These are phyloP conservation scores for Physcia stellaris DNA, from an alignment of 495 filamentous ascomycete species.

Conservation along the genomic window DNA sequence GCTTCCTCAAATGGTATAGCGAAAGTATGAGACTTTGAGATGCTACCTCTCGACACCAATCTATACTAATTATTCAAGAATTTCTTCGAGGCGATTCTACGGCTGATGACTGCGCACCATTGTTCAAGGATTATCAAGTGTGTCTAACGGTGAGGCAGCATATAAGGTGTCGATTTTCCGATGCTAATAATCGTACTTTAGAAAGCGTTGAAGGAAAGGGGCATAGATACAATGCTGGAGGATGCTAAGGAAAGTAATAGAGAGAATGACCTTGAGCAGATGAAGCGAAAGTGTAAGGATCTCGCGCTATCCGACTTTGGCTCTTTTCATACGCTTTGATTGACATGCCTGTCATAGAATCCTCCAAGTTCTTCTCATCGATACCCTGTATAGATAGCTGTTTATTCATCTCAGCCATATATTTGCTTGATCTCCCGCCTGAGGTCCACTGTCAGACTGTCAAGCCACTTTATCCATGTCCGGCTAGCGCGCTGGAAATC, in stretches of 20 bases:
- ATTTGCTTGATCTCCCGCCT: too few species aligned
- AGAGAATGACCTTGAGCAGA: constrained; percentile 62
- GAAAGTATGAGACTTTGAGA: too few species aligned
- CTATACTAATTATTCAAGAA: constrained; percentile 41
- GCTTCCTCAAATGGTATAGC: constrained; percentile 93
- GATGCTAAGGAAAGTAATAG: constrained; percentile 71
- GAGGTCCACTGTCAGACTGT: too few species aligned
- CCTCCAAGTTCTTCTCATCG: too few species aligned
- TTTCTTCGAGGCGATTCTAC: constrained; percentile 70
- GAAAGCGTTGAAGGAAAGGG: constrained; percentile 69
- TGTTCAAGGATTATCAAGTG: constrained; percentile 75
- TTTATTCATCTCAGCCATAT: too few species aligned
- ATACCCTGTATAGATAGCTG: too few species aligned
- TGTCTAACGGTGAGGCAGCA: constrained; percentile 58
- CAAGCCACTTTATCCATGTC: too few species aligned
- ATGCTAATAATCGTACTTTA: constrained; percentile 19
- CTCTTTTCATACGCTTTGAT: too few species aligned
- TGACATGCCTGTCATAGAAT: too few species aligned
- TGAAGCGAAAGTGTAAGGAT: constrained; percentile 36
- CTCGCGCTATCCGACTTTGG: too few species aligned
- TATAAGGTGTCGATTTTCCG: background rate
- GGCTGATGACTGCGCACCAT: constrained; percentile 66
- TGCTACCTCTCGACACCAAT: too few species aligned
- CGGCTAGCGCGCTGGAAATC: too few species aligned
- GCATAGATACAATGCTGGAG: constrained; percentile 75